Base-by-base conservation (phyloP, 495 filamentous ascomycete genomes). In the Trichoderma virens region DNA sequence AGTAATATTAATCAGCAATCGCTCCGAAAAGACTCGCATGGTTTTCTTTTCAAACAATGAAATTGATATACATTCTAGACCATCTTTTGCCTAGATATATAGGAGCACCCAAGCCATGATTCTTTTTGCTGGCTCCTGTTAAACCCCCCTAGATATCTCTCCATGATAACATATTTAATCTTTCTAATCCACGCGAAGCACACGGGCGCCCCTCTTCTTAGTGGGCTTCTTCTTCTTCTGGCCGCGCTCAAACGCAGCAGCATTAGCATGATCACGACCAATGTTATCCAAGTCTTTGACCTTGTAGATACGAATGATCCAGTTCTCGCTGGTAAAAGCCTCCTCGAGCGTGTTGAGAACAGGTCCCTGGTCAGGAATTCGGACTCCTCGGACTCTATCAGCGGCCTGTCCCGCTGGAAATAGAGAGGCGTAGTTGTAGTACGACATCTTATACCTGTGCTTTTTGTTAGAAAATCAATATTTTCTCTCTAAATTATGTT, bases 231-330 rank as follows among this genome's bases (percentile, higher is more conserved):
- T 93, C 83, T 94, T 96, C 87, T 96, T 97, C 70, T 90, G 86
- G 5, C 95, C 95, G 66, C 87, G 88, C 69, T 97, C 93, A 75
- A 98, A 99, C 38, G 91, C 89, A 41, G 86, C 83, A 2, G 91
- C 95, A 61, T 84, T 85, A 32, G 81, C 85, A 76, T 98, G 94
- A 70, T 96, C 92, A 71, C 95, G 84, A 31, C 92, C 94, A 61
- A 99, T 78, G 71, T 97, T 98, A 76, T 99, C 95, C 39, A 97
- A 87, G 69, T 96, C 92, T 79, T 99, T 99, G 71, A 99, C 95
- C 81, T 99, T 99, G 82, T 96, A 99, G 73, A 99, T 98, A 61
- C 95, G 82, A 73, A 99, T 97, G 73, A 99, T 99, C 95, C 95
- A 99, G 82, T 99, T 99, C 83, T 99, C 95, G 69, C 91, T 96